These are phyloP conservation scores for Metarhizium rileyi DNA, from an alignment of 2,329 filamentous ascomycete genomes.

Conservation along the genomic window DNA sequence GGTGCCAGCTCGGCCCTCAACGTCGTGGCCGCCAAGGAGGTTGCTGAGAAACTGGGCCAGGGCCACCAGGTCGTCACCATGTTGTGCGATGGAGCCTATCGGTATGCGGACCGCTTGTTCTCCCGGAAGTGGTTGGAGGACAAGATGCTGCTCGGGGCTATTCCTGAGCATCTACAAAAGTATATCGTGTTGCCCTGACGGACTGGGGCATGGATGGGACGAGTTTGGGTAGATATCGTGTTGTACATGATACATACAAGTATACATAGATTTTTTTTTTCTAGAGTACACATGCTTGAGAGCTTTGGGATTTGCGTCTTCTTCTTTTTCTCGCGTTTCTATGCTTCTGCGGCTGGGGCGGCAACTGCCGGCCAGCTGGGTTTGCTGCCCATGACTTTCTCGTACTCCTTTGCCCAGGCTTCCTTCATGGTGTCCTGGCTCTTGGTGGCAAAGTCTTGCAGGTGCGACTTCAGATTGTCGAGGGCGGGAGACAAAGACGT, in stretches of 20 bases:
- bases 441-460: conserved; percentile 21
- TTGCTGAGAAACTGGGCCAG: conserved; percentile 80
- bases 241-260: conserved; percentile 14
- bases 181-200: conserved; percentile 80
- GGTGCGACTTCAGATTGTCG: conserved; percentile 26
- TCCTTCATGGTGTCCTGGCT: conserved; percentile 7
- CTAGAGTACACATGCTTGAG: conserved; percentile 1
- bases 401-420: conserved; percentile 17
- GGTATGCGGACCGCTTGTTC: conserved; percentile 91
- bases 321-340: background rate
- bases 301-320: background rate
- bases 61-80: conserved; percentile 90
- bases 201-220: background rate
- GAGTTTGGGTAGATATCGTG: conserved; percentile 4
- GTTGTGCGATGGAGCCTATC: conserved; percentile 91
- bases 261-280: conserved; percentile 11
- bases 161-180: conserved; percentile 79
- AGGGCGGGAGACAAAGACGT: conserved; percentile 27
- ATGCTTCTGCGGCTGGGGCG: background rate
- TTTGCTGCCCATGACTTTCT: conserved; percentile 17
- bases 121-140: conserved; percentile 80
- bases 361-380: conserved; percentile 17
- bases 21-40: conserved; percentile 88
- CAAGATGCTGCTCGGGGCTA: conserved; percentile 72
- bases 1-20: conserved; percentile 91